Evolutionary conservation across 75 land plant genomes (phyloP).

Genomic region (Isoetes taiwanensis): DNA sequence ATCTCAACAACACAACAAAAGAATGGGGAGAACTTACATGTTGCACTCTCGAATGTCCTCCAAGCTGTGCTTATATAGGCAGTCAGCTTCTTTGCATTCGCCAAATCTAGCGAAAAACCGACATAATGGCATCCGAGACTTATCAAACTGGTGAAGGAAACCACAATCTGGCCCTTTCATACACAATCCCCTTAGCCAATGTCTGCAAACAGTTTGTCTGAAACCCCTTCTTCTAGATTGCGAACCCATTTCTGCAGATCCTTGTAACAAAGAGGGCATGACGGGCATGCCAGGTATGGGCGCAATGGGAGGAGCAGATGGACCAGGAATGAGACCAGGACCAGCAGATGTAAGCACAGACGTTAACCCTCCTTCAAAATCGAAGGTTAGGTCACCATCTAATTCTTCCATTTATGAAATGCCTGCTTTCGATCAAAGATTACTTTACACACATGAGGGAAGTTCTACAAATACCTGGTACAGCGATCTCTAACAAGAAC

Average conservation of each 20-base stretch:
- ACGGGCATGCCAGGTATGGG: background rate
- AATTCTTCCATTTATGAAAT: too few relatives aligned
- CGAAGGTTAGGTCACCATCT: background rate
- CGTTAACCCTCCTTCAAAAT: slow-evolving; percentile 1
- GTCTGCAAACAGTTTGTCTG: slow-evolving; percentile 3
- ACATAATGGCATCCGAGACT: slow-evolving; percentile 3
- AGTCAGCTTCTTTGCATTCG: background rate
- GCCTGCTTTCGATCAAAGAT: too few relatives aligned
- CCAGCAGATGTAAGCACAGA: background rate
- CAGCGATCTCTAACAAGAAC: too few relatives aligned
- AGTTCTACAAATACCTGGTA: too few relatives aligned
- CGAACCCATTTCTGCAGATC: background rate
- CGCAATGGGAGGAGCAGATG: too few relatives aligned
- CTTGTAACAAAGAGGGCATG: background rate
- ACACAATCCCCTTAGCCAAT: slow-evolving; percentile 7
- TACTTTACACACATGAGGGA: too few relatives aligned
- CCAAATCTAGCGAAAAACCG: slow-evolving; percentile 6
- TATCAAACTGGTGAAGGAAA: slow-evolving; percentile 8
- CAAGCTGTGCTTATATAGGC: background rate
- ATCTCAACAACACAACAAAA: background rate
- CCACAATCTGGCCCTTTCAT: slow-evolving; percentile 4
- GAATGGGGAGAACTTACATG: background rate
- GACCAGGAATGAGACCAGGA: too few relatives aligned
- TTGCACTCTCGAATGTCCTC: slow-evolving; percentile 5
- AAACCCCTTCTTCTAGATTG: background rate